Evolutionary conservation across 345 rosid genomes (phyloP), one percentile per base, ranked within the genome.

Genomic region (Corchorus capsularis): DNA sequence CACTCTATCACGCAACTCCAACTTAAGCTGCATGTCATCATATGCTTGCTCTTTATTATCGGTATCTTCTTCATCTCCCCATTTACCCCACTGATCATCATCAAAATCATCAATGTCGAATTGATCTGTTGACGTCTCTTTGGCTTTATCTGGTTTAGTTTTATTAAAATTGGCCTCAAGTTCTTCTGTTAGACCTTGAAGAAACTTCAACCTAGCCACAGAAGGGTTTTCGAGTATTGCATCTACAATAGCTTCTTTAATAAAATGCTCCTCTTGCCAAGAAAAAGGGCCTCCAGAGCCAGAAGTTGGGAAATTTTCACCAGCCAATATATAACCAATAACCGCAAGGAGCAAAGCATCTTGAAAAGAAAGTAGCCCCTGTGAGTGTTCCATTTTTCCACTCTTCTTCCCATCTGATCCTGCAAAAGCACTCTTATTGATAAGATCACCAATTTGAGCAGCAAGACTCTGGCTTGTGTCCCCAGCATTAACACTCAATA

Each of bases 201-300:
- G 91, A 85, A 93, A 92, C 86, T 92, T 90, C 52, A 92, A 88
- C 72, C 89, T 88, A 57, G 90, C 87, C 62, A 77, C 82, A 54
- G 90, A 82, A 35, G 92, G 94, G 80, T 92, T 92, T 78, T 93
- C 98, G 0, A 93, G 80, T 75, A 92, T 85, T 15, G 91, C 89
- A 79, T 95, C 97, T 0, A 89, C 85, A 66, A 93, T 87, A 54
- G 98, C 92, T 83, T 95, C 99, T 81, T 92, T 95, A 34, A 95
- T 85, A 76, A 91, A 86, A 82, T 86, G 99, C 82, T 95, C 99
- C 81, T 95, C 99, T 85, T 95, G 96, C 99, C 98, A 95, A 77
- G 99, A 90, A 79, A 95, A 95, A 63, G 99, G 99, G 57, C 98
- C 90, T 32, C 84, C 85, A n/a, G 90, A 87, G 17, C 96, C 99